Evolutionary conservation across 192 early-diverging fungal genomes (phyloP).

Genomic region (Gamsiella multidivaricata): DNA sequence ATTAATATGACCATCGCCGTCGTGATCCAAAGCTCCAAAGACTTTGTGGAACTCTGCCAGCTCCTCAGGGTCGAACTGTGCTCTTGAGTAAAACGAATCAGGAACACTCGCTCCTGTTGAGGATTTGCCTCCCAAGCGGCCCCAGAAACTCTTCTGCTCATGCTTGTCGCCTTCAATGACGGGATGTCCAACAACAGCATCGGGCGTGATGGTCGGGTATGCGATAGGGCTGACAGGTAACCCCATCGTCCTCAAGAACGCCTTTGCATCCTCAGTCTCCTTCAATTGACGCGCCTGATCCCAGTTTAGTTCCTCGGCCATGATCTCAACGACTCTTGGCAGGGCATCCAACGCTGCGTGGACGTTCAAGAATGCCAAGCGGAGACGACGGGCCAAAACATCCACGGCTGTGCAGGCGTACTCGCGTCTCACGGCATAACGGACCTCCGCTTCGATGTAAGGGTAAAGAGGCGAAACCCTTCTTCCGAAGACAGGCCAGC

Average conservation of each 20-base stretch:
- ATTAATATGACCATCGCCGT: conserved; percentile 69
- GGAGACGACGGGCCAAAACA: conserved; percentile 90
- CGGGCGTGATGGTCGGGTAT: conserved; percentile 55
- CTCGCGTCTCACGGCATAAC: conserved; percentile 91
- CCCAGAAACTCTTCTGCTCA: conserved; percentile 39
- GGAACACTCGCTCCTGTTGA: conserved; percentile 42
- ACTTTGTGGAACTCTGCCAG: conserved; percentile 65
- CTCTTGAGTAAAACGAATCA: conserved; percentile 58
- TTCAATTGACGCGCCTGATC: conserved; percentile 66
- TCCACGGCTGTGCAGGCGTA: conserved; percentile 95
- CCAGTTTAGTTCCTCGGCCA: conserved; percentile 92
- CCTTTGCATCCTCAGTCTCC: conserved; percentile 77
- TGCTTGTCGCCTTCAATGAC: neutral
- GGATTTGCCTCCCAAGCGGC: conserved; percentile 29
- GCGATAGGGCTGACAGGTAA: conserved; percentile 63
- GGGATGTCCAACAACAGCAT: conserved; percentile 16
- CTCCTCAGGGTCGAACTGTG: conserved; percentile 73
- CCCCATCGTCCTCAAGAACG: conserved; percentile 94
- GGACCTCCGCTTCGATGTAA: conserved; percentile 94
- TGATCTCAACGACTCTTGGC: conserved; percentile 90
- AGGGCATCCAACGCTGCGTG: conserved; percentile 89
- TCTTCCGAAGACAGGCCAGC: conserved; percentile 86
- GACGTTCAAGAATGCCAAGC: conserved; percentile 94
- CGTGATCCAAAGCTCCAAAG: conserved; percentile 64
- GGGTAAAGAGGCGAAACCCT: conserved; percentile 86